Base-by-base conservation (phyloP, 2,329 filamentous ascomycete species). In the Ophiostoma triangulosporum region DNA sequence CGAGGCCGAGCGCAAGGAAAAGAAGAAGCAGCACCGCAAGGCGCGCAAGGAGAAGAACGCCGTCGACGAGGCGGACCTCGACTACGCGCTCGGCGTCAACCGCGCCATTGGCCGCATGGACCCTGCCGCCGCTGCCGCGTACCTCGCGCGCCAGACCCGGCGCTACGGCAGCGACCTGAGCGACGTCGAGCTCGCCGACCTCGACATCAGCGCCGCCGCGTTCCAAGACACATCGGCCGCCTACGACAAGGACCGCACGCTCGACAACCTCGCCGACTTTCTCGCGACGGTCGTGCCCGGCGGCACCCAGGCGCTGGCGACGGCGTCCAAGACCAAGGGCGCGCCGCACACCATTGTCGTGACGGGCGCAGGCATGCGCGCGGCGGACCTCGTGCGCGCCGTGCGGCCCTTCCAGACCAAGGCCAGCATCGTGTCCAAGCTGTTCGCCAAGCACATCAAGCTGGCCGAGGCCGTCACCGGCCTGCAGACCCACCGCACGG, bases 391-490 rank as follows among this genome's bases (percentile, higher is more conserved):
- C 48, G 83, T 86, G 27, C 79, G 86, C 62, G 76, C 81, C 3
- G 72, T 95, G 58, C 79, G 88, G 48, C 81, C 82, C 59, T 91
- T 93, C 61, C 86, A 90, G 64, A 83, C 76, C 51, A 88, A 93
- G 65, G 81, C 88, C 8, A 81, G 77, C 50, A 77, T 80, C 46
- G 83, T 98, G 1, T 86, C 87, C 2, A 98, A 98, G 68, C 73
- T 98, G 64, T 98, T 98, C 67, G 91, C 93, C 31, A 98, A 98
- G 68, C 93, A 98, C 67, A 95, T 98, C 73, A 98, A 98, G 70
- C 69, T 98, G 11, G 80, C 87, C 52, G 91, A 97, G 62, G 86
- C 90, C 32, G 80, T 90, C 51, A 75, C 84, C 56, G 86, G 86
- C 64, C 79, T 95, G 40, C 76, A 85, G 62, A 75, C 70, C 52